phyloP scores from a whole-genome alignment of 148 eudicot species.

The Limonium bicolor region DNA sequence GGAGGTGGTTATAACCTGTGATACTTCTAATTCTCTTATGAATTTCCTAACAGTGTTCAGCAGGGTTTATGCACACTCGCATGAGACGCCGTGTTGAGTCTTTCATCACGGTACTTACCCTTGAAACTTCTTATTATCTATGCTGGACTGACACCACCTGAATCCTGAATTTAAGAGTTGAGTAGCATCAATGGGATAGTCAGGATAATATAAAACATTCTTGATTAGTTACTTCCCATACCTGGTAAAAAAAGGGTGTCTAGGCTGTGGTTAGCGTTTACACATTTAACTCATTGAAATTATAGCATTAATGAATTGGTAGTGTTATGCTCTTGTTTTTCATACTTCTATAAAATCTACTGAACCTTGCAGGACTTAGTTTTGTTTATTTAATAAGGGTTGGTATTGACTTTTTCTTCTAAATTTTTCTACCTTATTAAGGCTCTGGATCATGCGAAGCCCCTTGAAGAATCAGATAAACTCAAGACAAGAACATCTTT shows the following conservation, averaged over 20 bases:
- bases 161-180: background rate
- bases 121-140: constrained; percentile 1
- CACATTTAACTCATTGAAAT: background rate
- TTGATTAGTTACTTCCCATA: background rate
- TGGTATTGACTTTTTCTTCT: background rate
- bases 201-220: background rate
- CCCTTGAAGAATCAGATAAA: constrained; percentile 46
- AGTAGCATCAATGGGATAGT: background rate
- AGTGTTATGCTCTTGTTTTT: no score
- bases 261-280: background rate
- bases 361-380: no score
- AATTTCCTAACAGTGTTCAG: constrained; percentile 59
- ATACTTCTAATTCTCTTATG: no score
- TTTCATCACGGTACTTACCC: constrained; percentile 57
- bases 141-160: background rate
- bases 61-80: constrained; percentile 98
- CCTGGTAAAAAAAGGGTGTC: no score
- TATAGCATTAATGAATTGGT: background rate
- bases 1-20: no score
- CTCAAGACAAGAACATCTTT: constrained; percentile 49
- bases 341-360: no score
- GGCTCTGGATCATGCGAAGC: constrained; percentile 90
- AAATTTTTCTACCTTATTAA: constrained; percentile 9
- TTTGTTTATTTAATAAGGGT: background rate
- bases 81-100: constrained; percentile 99